Conservation (phyloP, 345 rosid species). For the Brassica napus region Da-Ae NC_063447.1:10214501-10215000, state of each 20-base stretch:
- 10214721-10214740: constrained; percentile 17
- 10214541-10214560: background rate
- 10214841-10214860: background rate
- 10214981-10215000: background rate
- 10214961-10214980: background rate
- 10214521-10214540: background rate
- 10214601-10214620: background rate
- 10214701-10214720: constrained; percentile 29
- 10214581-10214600: background rate
- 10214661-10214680: constrained; percentile 31
- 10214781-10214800: constrained; percentile 1
- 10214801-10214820: background rate
- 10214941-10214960: background rate
- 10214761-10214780: constrained; percentile 9
- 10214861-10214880: background rate
- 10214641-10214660: constrained; percentile 30
- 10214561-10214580: background rate
- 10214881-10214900: background rate
- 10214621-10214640: constrained; percentile 20
- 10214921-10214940: background rate
- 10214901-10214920: background rate
- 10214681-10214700: constrained; percentile 39
- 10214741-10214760: constrained; percentile 25
- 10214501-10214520: background rate
- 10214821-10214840: background rate